A percentile compares a stretch with the other conserved stretches of the same genome.
These are phyloP conservation scores for Aphanomyces astaci DNA, from an alignment of 352 stramenopile species.

Conservation along the genomic window DNA sequence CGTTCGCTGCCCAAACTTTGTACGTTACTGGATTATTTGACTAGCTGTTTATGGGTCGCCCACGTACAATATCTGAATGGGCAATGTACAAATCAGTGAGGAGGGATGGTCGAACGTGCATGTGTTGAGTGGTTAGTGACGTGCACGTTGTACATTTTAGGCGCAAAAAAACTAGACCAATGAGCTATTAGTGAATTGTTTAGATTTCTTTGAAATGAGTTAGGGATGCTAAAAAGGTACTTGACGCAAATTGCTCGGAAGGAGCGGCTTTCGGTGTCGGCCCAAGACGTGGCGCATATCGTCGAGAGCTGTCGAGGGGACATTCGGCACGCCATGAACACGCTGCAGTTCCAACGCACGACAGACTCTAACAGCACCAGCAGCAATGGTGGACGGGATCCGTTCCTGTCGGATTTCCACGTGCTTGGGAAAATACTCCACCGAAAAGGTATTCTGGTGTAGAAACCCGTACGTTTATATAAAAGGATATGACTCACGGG, in stretches of 20 bases:
- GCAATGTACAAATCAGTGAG: too few relatives aligned
- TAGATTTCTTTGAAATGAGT: background rate
- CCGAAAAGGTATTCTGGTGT: slow-evolving; percentile 31
- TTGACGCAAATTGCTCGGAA: slow-evolving; percentile 36
- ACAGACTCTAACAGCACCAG: slow-evolving; percentile 9
- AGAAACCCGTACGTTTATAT: slow-evolving; percentile 20
- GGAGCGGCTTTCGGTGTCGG: slow-evolving; percentile 30
- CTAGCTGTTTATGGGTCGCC: too few relatives aligned
- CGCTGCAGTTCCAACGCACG: slow-evolving; percentile 42
- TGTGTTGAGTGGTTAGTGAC: too few relatives aligned
- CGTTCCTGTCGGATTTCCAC: slow-evolving; percentile 76
- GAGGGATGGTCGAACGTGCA: too few relatives aligned
- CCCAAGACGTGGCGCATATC: slow-evolving; percentile 36
- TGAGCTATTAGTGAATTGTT: background rate
- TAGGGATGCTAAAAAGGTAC: slow-evolving; percentile 50
- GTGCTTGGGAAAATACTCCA: slow-evolving; percentile 72
- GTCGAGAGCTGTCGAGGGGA: slow-evolving; percentile 62
- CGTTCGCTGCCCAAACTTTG: too few relatives aligned
- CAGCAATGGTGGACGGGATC: slow-evolving; percentile 51
- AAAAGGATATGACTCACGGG: background rate
- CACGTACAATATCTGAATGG: too few relatives aligned
- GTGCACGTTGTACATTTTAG: too few relatives aligned
- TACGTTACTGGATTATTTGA: too few relatives aligned
- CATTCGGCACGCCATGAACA: slow-evolving; percentile 73
- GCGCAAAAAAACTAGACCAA: too few relatives aligned